These are phyloP conservation scores for Annulohypoxylon bovei DNA, from an alignment of 495 filamentous ascomycete genomes.

Conservation along the genomic window DNA sequence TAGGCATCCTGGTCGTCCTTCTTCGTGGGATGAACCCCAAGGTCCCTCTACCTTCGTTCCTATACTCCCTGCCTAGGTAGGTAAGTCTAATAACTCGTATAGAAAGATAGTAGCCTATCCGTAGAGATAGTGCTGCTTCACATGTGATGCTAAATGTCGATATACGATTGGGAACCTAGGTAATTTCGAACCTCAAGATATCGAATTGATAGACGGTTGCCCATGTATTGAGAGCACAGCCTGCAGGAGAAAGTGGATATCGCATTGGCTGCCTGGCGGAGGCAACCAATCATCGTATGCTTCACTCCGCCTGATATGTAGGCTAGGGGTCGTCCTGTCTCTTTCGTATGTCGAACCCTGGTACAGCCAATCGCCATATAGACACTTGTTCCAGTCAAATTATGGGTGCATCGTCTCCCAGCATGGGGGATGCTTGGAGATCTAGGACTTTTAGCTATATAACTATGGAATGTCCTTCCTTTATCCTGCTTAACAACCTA, in stretches of 20 bases:
- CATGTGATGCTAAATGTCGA: not conserved
- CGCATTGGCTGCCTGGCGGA: constrained; percentile 7
- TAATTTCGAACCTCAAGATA: not conserved
- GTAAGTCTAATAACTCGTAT: not conserved
- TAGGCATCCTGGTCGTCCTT: not conserved
- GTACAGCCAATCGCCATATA: constrained; percentile 14
- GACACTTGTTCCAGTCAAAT: constrained; percentile 32
- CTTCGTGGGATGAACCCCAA: not conserved
- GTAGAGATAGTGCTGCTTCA: not conserved
- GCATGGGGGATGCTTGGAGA: not conserved
- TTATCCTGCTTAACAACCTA: not conserved
- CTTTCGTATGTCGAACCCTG: constrained; percentile 3
- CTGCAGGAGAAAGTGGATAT: constrained; percentile 27
- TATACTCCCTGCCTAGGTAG: not conserved
- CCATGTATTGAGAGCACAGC: constrained; percentile 6
- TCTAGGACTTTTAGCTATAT: constrained; percentile 29
- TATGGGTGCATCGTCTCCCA: not conserved
- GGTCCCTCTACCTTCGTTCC: not conserved
- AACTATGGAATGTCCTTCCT: not conserved
- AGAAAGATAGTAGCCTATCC: not conserved
- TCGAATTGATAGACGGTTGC: not conserved
- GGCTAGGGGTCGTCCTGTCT: not conserved
- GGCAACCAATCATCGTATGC: constrained; percentile 12
- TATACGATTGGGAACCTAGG: not conserved
- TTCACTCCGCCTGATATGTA: not conserved